These are phyloP conservation scores for Pythium myriotylum DNA, from an alignment of 352 stramenopile genomes.

Conservation along the genomic window DNA sequence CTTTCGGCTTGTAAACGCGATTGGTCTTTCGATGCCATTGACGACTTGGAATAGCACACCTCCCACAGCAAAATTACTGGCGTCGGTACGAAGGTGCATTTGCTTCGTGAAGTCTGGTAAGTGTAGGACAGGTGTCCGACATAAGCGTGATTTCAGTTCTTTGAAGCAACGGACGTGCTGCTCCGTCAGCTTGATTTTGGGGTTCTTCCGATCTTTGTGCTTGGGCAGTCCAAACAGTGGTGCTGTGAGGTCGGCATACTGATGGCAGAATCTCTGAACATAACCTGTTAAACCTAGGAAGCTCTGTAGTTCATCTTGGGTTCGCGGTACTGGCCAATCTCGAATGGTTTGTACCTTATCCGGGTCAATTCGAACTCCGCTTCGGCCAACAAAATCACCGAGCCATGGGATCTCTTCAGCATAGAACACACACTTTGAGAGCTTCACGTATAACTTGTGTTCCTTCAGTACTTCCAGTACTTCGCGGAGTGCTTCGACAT, in stretches of 20 bases:
- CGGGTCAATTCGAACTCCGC: constrained; percentile 20
- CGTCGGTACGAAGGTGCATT: constrained; percentile 18
- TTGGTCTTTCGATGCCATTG: not conserved
- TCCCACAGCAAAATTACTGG: constrained; percentile 17
- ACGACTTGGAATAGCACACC: constrained; percentile 21
- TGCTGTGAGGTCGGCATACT: constrained; percentile 20
- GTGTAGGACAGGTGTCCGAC: not conserved
- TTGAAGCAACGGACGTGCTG: constrained; percentile 13
- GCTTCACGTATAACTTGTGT: constrained; percentile 30
- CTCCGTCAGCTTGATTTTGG: not conserved
- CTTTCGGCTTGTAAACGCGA: constrained; percentile 21
- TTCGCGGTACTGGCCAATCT: constrained; percentile 17
- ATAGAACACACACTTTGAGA: constrained; percentile 32
- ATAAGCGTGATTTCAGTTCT: constrained; percentile 7
- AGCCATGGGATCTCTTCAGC: constrained; percentile 31
- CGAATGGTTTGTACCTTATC: constrained; percentile 18
- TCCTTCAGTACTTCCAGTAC: constrained; percentile 22
- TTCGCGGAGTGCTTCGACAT: constrained; percentile 16
- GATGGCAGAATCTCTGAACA: constrained; percentile 15
- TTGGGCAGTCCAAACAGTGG: too few species aligned
- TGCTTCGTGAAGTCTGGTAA: constrained; percentile 6
- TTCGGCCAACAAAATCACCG: constrained; percentile 26
- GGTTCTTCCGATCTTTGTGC: too few species aligned
- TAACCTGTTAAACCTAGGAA: constrained; percentile 22
- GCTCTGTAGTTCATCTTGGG: constrained; percentile 15